Percentiles rank a stretch among this genome's conserved stretches.
Evolutionary conservation across 208 protist species (phyloP).

Genomic region (Trichomonas gallinae): DNA sequence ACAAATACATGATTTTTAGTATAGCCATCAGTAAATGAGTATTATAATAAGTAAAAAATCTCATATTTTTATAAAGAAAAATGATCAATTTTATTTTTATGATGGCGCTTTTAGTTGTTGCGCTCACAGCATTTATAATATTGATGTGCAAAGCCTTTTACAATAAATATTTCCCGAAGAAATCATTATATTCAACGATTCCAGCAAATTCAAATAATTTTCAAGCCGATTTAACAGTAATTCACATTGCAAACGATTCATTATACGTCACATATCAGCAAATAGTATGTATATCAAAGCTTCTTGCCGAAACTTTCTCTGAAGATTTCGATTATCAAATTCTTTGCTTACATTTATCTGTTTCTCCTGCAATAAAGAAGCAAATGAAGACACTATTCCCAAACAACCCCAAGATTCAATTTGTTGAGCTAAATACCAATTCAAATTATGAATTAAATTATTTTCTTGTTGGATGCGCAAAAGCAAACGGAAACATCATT

Average conservation of each 20-base stretch:
- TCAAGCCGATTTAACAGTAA: not conserved
- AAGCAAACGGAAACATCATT: not conserved
- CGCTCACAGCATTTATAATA: not conserved
- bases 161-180: not conserved
- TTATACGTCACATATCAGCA: not conserved
- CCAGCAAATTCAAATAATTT: not conserved
- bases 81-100: too few species aligned
- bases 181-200: not conserved
- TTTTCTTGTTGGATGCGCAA: not conserved
- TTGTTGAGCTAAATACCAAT: too few species aligned
- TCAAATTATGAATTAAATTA: not conserved
- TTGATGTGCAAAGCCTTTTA: not conserved
- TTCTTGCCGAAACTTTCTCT: not conserved
- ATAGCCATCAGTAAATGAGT: too few species aligned
- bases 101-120: not conserved
- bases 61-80: too few species aligned
- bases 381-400: not conserved
- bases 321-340: not conserved
- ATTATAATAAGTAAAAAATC: too few species aligned
- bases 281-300: not conserved
- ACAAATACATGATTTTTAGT: too few species aligned
- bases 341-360: not conserved
- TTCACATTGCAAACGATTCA: not conserved
- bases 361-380: not conserved
- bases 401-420: not conserved